A percentile compares a stretch with the other conserved stretches of the same genome.
Evolutionary conservation across 305 asterid species (phyloP).

Genomic region (Fraxinus nigra): DNA sequence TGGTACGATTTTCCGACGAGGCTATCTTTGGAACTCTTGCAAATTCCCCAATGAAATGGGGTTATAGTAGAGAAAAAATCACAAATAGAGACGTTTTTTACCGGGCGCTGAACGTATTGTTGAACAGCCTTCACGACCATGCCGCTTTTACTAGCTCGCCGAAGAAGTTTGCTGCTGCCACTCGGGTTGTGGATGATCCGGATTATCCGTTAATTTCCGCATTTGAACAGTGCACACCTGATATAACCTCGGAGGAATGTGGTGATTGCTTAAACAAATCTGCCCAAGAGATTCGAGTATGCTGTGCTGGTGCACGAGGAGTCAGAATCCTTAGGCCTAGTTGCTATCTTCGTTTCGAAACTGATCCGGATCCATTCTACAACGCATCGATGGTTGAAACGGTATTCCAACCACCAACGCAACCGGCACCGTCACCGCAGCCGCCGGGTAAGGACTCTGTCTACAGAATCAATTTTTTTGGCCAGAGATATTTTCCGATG

Average conservation of each 20-base stretch:
- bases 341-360: slow-evolving; percentile 33
- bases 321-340: slow-evolving; percentile 25
- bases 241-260: slow-evolving; percentile 29
- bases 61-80: not conserved
- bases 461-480: not conserved
- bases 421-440: not conserved
- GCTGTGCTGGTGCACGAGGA: slow-evolving; percentile 18
- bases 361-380: slow-evolving; percentile 10
- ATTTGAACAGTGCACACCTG: slow-evolving; percentile 40
- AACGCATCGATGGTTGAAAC: slow-evolving; percentile 26
- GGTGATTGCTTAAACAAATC: slow-evolving; percentile 15
- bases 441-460: slow-evolving; percentile 17
- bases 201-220: slow-evolving; percentile 22
- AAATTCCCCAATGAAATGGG: not conserved
- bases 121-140: not conserved
- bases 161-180: slow-evolving; percentile 31
- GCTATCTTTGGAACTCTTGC: not conserved
- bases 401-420: not conserved
- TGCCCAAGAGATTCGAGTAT: not conserved
- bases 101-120: not conserved
- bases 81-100: slow-evolving; percentile 8
- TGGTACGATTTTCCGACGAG: not conserved
- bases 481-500: not conserved
- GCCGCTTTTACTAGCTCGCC: slow-evolving; percentile 26
- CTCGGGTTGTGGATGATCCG: not conserved